These are phyloP conservation scores for Periconia sp. DNA, from an alignment of 2,329 filamentous ascomycete species.

Conservation along the genomic window DNA sequence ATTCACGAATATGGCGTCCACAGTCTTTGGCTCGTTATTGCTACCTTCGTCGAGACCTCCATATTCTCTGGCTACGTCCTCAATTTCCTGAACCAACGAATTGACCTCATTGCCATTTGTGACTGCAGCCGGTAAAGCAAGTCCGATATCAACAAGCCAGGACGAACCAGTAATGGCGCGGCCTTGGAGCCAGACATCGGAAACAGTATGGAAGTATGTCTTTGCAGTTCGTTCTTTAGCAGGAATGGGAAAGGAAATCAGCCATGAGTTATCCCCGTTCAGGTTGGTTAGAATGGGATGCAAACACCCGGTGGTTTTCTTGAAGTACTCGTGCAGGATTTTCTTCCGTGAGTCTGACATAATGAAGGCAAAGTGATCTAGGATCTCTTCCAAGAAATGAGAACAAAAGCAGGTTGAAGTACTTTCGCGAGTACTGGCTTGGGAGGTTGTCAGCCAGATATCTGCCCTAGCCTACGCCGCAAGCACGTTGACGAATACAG, in stretches of 20 bases:
- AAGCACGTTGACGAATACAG: too few relatives aligned
- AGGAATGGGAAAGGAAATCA: slow-evolving; percentile 8
- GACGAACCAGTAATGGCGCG: background rate
- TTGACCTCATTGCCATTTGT: background rate
- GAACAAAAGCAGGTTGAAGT: too few relatives aligned
- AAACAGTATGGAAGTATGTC: slow-evolving; percentile 7
- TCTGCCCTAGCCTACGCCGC: too few relatives aligned
- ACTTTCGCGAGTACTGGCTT: too few relatives aligned
- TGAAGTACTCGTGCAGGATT: background rate
- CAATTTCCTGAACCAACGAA: background rate
- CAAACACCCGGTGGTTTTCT: background rate
- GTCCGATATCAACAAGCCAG: slow-evolving; percentile 1
- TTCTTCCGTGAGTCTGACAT: background rate
- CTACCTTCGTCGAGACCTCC: background rate
- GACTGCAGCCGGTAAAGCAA: background rate
- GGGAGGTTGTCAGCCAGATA: too few relatives aligned
- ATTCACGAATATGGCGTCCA: slow-evolving; percentile 7
- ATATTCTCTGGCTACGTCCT: background rate
- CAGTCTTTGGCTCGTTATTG: background rate
- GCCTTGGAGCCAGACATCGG: slow-evolving; percentile 7
- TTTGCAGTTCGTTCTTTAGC: slow-evolving; percentile 3
- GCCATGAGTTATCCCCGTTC: slow-evolving; percentile 12
- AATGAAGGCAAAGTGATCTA: too few relatives aligned
- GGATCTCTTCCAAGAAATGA: too few relatives aligned
- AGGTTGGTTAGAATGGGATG: slow-evolving; percentile 6